These are phyloP conservation scores for Periconia sp. DNA, from an alignment of 2,329 filamentous ascomycete genomes.

Conservation along the genomic window DNA sequence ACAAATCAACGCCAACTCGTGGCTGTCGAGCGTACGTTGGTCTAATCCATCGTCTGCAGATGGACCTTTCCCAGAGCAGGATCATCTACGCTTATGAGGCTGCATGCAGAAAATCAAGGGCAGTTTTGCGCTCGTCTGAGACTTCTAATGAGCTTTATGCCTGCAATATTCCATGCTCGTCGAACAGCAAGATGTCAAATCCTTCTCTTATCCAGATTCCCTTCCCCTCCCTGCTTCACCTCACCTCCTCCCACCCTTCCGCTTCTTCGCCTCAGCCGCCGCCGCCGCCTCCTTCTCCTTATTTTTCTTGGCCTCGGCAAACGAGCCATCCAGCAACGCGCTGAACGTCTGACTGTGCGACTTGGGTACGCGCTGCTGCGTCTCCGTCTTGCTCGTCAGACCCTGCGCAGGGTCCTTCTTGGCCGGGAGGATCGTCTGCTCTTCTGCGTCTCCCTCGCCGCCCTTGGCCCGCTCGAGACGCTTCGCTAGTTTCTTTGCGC, in stretches of 20 bases:
- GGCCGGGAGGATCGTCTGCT: conserved; percentile 11
- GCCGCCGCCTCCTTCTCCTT: background rate
- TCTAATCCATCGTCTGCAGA: no score
- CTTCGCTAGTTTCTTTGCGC: background rate
- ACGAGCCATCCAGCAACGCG: conserved; percentile 21
- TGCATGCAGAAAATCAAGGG: no score
- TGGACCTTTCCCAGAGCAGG: no score
- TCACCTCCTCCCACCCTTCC: conserved; percentile 8
- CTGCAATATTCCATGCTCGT: no score
- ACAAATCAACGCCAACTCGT: no score
- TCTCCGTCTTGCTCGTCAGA: conserved; percentile 5
- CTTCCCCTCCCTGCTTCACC: background rate
- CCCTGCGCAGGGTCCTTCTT: conserved; percentile 7
- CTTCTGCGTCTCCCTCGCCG: conserved; percentile 5
- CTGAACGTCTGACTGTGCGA: conserved; percentile 29
- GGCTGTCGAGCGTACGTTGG: no score
- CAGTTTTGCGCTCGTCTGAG: no score
- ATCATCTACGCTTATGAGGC: no score
- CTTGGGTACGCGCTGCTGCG: conserved; percentile 16
- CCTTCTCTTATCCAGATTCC: background rate
- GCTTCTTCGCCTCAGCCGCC: conserved; percentile 6
- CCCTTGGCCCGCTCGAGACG: background rate
- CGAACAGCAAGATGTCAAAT: background rate
- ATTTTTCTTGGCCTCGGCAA: conserved; percentile 12
- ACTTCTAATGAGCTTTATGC: no score